Evolutionary conservation across 441 rosid genomes (phyloP), one percentile per base, ranked within the genome.

Genomic region (Erodium trifolium): DNA sequence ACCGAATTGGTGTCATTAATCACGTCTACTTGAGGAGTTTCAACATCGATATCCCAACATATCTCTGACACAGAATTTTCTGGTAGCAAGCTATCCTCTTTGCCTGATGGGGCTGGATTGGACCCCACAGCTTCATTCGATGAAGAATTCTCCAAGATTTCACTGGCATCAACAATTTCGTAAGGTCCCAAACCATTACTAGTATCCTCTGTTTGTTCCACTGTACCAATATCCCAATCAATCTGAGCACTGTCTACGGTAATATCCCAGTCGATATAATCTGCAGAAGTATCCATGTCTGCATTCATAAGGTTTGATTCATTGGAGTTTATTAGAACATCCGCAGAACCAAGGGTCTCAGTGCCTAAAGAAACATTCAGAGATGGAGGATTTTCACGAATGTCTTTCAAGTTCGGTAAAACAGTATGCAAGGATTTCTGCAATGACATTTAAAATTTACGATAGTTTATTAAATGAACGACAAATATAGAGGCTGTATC

Each of bases 41-140:
- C 97, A 70, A 88, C 99, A 55, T 88, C 89, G 68, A 94, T 78
- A 82, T 90, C 97, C 97, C 99, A 94, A 70, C 89, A 86, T 74
- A 87, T 84, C 72, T 88, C 96, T 63, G 94, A 87, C 67, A 73
- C 81, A 73, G 80, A 79, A 74, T 80, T 68, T 75, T 83, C 88
- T 53, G 74, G 78, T 62, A 13, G 80, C 63, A 69, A 73, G 75
- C 67, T 70, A 39, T 82, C 87, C 49, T 73, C 78, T 69, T 79
- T 83, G 64, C 70, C 68, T 43, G 43, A 69, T 66, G 73, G 77
- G 65, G 73, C 63, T 78, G 68, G 76, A 70, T 79, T 82, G 41
- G 79, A 75, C 72, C 70, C 84, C 18, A 67, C 62, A 70, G 69
- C 80, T 78, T 82, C 87, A 72, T 71, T 69, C 70, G 70, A 57